Evolutionary conservation across 2,329 filamentous ascomycete species (phyloP), one percentile per base, ranked within the genome.

Genomic region (Xylariomycetidae sp.): DNA sequence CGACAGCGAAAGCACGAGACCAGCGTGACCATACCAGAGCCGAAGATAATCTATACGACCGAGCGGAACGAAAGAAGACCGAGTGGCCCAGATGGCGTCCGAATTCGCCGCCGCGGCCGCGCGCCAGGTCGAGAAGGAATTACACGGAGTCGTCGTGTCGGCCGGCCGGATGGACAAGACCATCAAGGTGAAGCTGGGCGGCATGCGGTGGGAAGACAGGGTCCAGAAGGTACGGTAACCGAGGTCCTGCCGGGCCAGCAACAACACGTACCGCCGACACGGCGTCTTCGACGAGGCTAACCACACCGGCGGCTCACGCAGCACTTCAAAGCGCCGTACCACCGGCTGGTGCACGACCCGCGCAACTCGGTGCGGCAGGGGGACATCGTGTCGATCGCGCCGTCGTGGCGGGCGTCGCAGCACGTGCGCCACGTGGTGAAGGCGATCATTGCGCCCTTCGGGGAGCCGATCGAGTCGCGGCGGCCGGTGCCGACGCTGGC

Each of bases 161-260:
- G 78, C 84, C 6, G 85, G 85, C 14, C 70, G 80, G 38, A 88
- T 88, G 81, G 63, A 77, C 38, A 85, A 81, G 61, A 88, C 84
- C 3, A 82, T 88, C 37, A 88, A 85, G 61, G 85, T 89, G 42
- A 75, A 79, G 45, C 70, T 89, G 10, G 79, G 82, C 32, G 74
- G 71, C 10, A 75, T 79, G 54, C 72, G 76, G 54, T 90, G 82
- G 80, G 84, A 89, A 56, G 72, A 70, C 38, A 68, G 72, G 42
- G 73, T 90, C 34, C 71, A 79, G 55, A 90, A 90, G 70, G 84
- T 85, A 56, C 27, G 40, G 31, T 28, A n/a, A 8, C 23, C 19
- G 18, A 22, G 9, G 12, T 27, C 12, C 13, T 23, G 13, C 13
- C 17, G 12, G 6, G 24, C 12, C n/a, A 15, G 6, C 10, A 19